A percentile compares a stretch with the other conserved stretches of the same genome.
These are phyloP conservation scores for Berkeleyomyces basicola DNA, from an alignment of 2,329 filamentous ascomycete genomes.

Conservation along the genomic window DNA sequence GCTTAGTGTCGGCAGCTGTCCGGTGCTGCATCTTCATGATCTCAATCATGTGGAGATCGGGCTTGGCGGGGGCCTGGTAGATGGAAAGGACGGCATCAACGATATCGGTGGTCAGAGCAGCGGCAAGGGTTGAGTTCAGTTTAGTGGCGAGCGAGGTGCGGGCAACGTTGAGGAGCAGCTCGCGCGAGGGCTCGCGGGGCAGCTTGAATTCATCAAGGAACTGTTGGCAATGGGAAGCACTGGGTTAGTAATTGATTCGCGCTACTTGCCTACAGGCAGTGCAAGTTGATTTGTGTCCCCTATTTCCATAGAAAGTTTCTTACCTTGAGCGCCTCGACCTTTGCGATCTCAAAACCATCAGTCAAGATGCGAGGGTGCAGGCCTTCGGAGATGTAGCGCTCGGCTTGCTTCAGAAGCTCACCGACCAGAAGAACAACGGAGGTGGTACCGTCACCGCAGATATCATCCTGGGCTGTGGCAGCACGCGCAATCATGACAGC, in stretches of 20 bases:
- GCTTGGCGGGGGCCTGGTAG: slow-evolving; percentile 75
- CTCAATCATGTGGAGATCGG: slow-evolving; percentile 96
- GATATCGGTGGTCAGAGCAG: slow-evolving; percentile 84
- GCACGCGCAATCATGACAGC: slow-evolving; percentile 72
- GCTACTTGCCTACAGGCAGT: background rate
- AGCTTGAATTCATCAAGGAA: slow-evolving; percentile 95
- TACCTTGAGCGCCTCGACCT: slow-evolving; percentile 78
- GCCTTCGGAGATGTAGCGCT: slow-evolving; percentile 92
- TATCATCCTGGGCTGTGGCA: slow-evolving; percentile 95
- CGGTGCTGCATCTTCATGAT: slow-evolving; percentile 99
- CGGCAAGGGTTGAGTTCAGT: slow-evolving; percentile 73
- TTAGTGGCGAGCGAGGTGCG: slow-evolving; percentile 92
- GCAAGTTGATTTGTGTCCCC: background rate
- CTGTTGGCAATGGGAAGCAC: slow-evolving; percentile 25
- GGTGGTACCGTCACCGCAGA: slow-evolving; percentile 93
- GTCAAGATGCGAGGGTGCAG: slow-evolving; percentile 92
- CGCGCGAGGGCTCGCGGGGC: slow-evolving; percentile 71
- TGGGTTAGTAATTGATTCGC: slow-evolving; percentile 9
- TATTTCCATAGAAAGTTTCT: slow-evolving; percentile 9
- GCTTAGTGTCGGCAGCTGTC: slow-evolving; percentile 84
- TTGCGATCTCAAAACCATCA: slow-evolving; percentile 93
- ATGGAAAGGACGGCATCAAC: slow-evolving; percentile 94
- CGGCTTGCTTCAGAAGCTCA: slow-evolving; percentile 93
- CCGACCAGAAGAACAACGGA: slow-evolving; percentile 90
- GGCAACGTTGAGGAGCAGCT: slow-evolving; percentile 83